Evolutionary conservation across 805 yeast genomes (phyloP), one percentile per base, ranked within the genome.

Genomic region (Lipomyces spencermartinsiae): DNA sequence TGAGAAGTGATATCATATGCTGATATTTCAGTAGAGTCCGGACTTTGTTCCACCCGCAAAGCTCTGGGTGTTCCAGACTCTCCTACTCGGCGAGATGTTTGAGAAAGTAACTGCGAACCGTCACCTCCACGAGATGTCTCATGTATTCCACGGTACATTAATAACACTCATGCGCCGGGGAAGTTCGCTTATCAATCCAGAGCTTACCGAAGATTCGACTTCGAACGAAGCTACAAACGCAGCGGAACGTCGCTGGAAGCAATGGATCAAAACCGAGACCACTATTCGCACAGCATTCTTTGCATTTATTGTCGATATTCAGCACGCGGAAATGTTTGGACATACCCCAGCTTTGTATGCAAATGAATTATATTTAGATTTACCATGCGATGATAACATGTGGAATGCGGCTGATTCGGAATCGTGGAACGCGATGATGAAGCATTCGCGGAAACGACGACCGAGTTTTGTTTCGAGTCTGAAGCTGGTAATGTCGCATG

Each of bases 191-290:
- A 55, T 67, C 31, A 67, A 67, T 58, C 71, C 71, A 8, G 71
- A 67, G 58, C 59, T 67, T 2, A 66, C 67, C 1, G 67, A 66
- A 29, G 68, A 61, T 14, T 16, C 63, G 8, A 58, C 62, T 4
- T 67, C 74, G 7, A 67, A 65, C n/a, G 63, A 68, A 4, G 67
- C 69, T 46, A 66, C 67, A 57, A 65, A 68, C 58, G 46, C 69
- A 29, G 60, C 66, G 19, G 71, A 69, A 9, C 54, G 59, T 29
- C 72, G 68, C 34, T 85, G 88, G 88, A 66, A 73, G 7, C 78
- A 79, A 16, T 85, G 87, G 87, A 77, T 81, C 6, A 66, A 76
- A 16, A 81, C 81, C 68, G 88, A 85, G 69, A 74, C 81, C 37
- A 73, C 79, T 64, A 84, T 83, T 68, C 68, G 71, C 25, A 70